Evolutionary conservation across 345 rosid genomes (phyloP).

Genomic region (Cardamine resedifolia): DNA sequence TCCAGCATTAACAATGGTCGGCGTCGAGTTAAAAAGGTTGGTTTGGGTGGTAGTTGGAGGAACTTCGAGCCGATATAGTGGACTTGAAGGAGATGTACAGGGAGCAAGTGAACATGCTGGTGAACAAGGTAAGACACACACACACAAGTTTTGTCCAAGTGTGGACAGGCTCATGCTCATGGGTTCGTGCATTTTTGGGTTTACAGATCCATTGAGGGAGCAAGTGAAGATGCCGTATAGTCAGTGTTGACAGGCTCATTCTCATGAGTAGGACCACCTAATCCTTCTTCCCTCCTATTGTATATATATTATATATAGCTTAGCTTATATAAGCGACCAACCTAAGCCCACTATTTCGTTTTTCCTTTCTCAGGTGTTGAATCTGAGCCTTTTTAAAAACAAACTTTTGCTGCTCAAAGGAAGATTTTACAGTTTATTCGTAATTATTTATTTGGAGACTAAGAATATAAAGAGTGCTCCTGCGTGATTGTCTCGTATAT

Average conservation of each 20-base stretch:
- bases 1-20: slow-evolving; percentile 6
- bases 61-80: slow-evolving; percentile 89
- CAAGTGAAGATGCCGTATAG: slow-evolving; percentile 8
- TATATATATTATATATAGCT: not conserved
- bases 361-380: not conserved
- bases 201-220: slow-evolving; percentile 37
- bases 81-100: slow-evolving; percentile 99
- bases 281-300: slow-evolving; percentile 12
- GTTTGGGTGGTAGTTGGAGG: slow-evolving; percentile 79
- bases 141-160: not conserved
- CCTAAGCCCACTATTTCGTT: not conserved
- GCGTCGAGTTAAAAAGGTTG: slow-evolving; percentile 1
- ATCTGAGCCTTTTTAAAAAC: not conserved
- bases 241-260: slow-evolving; percentile 10
- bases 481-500: not conserved
- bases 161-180: slow-evolving; percentile 18
- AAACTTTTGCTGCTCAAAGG: slow-evolving; percentile 2
- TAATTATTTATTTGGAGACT: slow-evolving; percentile 25
- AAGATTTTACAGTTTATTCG: slow-evolving; percentile 7
- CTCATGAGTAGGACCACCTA: not conserved
- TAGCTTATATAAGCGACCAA: slow-evolving; percentile 9
- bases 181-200: slow-evolving; percentile 6
- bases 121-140: slow-evolving; percentile 69
- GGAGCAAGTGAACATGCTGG: slow-evolving; percentile 98
- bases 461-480: not conserved